Conservation (phyloP, 2,329 filamentous ascomycete species). For the Sarocladium strictum region DNA sequence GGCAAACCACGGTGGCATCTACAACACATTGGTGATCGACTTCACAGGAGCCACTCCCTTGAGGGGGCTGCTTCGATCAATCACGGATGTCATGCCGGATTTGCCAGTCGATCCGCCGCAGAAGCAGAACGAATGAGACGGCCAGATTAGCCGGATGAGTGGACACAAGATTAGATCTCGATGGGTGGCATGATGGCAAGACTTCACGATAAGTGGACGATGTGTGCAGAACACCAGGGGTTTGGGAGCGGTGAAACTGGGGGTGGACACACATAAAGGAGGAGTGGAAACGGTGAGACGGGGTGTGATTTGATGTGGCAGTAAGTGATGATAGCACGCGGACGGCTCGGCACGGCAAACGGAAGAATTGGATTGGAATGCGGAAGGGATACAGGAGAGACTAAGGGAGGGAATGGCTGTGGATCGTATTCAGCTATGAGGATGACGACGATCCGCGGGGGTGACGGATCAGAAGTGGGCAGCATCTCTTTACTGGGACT, state of each 20-base stretch:
- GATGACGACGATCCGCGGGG: neutral
- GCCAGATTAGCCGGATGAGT: neutral
- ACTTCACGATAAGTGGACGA: conserved; percentile 7
- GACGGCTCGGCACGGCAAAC: conserved; percentile 7
- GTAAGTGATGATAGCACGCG: neutral
- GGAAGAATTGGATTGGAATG: conserved; percentile 3
- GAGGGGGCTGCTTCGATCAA: neutral
- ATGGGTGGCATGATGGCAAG: neutral
- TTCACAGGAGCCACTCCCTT: neutral
- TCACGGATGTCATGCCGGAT: conserved; percentile 1
- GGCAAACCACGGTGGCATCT: neutral
- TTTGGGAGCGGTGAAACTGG: conserved; percentile 3
- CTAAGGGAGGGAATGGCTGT: neutral
- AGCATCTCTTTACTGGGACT: neutral
- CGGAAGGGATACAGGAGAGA: neutral
- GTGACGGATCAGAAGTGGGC: neutral
- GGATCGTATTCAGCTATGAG: neutral
- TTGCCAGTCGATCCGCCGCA: conserved; percentile 5
- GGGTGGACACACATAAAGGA: neutral
- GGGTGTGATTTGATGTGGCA: neutral
- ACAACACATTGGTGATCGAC: neutral
- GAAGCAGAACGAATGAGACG: neutral
- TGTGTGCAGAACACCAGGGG: neutral
- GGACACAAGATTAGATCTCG: neutral
- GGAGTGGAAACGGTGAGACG: neutral